These are phyloP conservation scores for Aspergillus sp. DNA, from an alignment of 2,329 filamentous ascomycete genomes.

Conservation along the genomic window DNA sequence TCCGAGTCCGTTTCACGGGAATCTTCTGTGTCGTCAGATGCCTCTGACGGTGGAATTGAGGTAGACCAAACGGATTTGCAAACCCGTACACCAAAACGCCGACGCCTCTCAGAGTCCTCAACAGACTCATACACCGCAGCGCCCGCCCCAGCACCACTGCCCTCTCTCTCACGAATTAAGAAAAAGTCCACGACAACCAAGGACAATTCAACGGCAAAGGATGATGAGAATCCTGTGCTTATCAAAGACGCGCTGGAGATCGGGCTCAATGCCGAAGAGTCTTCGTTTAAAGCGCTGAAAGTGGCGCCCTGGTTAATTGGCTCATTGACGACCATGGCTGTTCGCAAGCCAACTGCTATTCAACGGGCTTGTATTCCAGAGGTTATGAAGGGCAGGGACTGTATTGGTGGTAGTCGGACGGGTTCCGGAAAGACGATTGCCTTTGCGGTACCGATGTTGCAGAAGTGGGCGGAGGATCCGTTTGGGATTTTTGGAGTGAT, in stretches of 20 bases:
- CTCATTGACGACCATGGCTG: slow-evolving; percentile 74
- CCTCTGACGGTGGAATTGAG: slow-evolving; percentile 19
- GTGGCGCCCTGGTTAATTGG: slow-evolving; percentile 85
- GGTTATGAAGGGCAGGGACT: slow-evolving; percentile 86
- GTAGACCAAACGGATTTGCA: slow-evolving; percentile 22
- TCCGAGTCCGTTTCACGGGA: slow-evolving; percentile 25
- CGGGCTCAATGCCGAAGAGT: slow-evolving; percentile 45
- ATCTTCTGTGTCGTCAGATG: slow-evolving; percentile 17
- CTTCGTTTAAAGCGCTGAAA: slow-evolving; percentile 68
- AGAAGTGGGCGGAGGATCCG: slow-evolving; percentile 90
- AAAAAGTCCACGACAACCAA: slow-evolving; percentile 31
- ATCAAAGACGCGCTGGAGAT: slow-evolving; percentile 42
- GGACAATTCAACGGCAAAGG: slow-evolving; percentile 14
- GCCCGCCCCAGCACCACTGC: slow-evolving; percentile 33
- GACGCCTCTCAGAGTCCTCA: slow-evolving; percentile 40
- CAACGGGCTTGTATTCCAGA: slow-evolving; percentile 91
- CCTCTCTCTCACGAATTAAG: slow-evolving; percentile 42
- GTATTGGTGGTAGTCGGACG: slow-evolving; percentile 90
- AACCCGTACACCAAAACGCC: slow-evolving; percentile 37
- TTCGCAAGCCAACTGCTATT: slow-evolving; percentile 85
- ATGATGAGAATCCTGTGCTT: slow-evolving; percentile 37
- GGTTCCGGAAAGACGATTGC: slow-evolving; percentile 97
- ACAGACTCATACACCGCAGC: slow-evolving; percentile 33
- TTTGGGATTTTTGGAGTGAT: slow-evolving; percentile 87
- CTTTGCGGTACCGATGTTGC: slow-evolving; percentile 90